Percentiles rank a stretch among this genome's conserved stretches.
Evolutionary conservation across 1,139 yeast genomes (phyloP).

Genomic region (Hanseniaspora sp.): DNA sequence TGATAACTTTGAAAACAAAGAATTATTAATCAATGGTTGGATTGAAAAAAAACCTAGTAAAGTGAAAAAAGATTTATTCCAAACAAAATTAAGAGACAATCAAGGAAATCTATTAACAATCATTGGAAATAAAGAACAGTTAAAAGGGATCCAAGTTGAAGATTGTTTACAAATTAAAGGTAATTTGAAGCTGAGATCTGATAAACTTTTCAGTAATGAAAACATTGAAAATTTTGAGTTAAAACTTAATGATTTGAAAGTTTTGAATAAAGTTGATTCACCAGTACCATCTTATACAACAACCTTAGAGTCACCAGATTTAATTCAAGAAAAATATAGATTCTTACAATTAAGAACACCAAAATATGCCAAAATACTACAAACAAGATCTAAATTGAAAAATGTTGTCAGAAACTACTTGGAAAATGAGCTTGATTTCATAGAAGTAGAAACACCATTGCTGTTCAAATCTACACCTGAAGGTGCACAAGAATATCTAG

Average conservation of each 20-base stretch:
- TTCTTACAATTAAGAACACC: constrained; percentile 67
- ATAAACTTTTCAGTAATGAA: constrained; percentile 19
- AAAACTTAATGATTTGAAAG: constrained; percentile 40
- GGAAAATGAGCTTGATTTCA: constrained; percentile 39
- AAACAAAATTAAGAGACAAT: constrained; percentile 64
- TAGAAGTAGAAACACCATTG: constrained; percentile 85
- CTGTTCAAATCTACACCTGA: constrained; percentile 94
- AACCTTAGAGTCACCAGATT: constrained; percentile 33
- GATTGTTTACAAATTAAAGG: constrained; percentile 71
- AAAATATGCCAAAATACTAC: constrained; percentile 47
- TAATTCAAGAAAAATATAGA: constrained; percentile 67
- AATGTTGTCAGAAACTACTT: constrained; percentile 44
- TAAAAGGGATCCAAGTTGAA: constrained; percentile 51
- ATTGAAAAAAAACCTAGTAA: constrained; percentile 60
- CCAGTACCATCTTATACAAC: background rate
- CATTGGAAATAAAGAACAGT: constrained; percentile 33
- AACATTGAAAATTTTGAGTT: constrained; percentile 42
- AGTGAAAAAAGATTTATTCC: constrained; percentile 46
- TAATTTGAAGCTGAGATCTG: constrained; percentile 26
- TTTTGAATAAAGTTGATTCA: constrained; percentile 43
- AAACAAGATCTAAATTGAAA: constrained; percentile 52
- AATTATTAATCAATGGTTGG: constrained; percentile 57
- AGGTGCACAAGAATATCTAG: constrained; percentile 92
- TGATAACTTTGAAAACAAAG: background rate
- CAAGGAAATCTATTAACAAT: constrained; percentile 61